phyloP scores from a whole-genome alignment of 2,329 filamentous ascomycete genomes.

The Exophiala xenobiotica region DNA sequence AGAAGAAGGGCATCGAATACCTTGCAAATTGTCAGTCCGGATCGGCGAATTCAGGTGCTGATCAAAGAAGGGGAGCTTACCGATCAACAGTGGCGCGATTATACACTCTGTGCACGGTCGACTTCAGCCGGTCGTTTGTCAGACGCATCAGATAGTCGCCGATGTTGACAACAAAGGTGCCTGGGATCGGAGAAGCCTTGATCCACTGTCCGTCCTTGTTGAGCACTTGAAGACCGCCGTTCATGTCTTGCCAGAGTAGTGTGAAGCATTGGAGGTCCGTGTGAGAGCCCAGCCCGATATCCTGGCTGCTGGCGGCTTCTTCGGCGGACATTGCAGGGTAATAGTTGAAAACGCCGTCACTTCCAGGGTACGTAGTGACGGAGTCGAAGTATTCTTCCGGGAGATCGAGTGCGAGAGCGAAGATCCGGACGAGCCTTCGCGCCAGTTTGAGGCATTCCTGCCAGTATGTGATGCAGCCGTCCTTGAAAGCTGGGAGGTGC shows the following conservation, averaged over 20 bases:
- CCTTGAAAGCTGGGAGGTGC: slow-evolving; percentile 50
- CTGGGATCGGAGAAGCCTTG: slow-evolving; percentile 41
- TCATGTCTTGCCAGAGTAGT: slow-evolving; percentile 55
- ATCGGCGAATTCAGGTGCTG: background rate
- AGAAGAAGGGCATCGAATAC: slow-evolving; percentile 59
- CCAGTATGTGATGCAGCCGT: slow-evolving; percentile 51
- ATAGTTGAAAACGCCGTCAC: slow-evolving; percentile 47
- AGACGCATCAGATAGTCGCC: slow-evolving; percentile 52
- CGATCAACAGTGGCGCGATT: slow-evolving; percentile 36
- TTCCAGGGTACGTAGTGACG: slow-evolving; percentile 53
- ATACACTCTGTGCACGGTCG: slow-evolving; percentile 56
- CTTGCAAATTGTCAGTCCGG: slow-evolving; percentile 27
- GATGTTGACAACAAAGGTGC: slow-evolving; percentile 51
- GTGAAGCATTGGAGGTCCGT: slow-evolving; percentile 57
- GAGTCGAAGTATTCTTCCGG: slow-evolving; percentile 57
- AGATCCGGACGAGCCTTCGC: slow-evolving; percentile 51
- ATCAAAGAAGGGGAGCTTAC: slow-evolving; percentile 31
- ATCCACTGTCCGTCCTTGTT: slow-evolving; percentile 43
- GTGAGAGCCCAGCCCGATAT: slow-evolving; percentile 50
- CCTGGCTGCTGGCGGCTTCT: slow-evolving; percentile 28
- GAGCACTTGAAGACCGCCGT: slow-evolving; percentile 53
- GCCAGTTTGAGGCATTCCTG: slow-evolving; percentile 51
- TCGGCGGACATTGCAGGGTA: slow-evolving; percentile 43
- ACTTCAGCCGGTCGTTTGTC: slow-evolving; percentile 51
- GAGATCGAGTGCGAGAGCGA: slow-evolving; percentile 56